These are phyloP conservation scores for Phytophthora multivora DNA, from an alignment of 352 stramenopile species.

Conservation along the genomic window DNA sequence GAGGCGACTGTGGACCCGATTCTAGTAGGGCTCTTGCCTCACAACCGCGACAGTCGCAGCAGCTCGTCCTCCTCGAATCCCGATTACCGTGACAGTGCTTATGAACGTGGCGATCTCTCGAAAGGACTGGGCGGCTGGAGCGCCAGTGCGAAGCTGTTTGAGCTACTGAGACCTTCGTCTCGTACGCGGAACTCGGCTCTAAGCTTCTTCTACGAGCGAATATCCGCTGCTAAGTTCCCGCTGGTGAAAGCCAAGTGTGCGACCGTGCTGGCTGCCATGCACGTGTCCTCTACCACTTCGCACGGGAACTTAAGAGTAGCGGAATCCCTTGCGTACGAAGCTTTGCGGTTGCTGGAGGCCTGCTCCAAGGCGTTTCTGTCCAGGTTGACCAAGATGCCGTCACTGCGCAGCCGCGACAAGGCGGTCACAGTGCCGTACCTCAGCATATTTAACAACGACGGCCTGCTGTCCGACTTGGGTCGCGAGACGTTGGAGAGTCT, in stretches of 20 bases:
- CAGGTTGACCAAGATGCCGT: conserved; percentile 26
- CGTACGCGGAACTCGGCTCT: conserved; percentile 47
- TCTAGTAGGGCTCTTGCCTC: conserved; percentile 44
- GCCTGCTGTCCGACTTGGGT: conserved; percentile 70
- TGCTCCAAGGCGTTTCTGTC: conserved; percentile 42
- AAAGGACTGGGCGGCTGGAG: conserved; percentile 61
- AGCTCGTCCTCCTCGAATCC: conserved; percentile 43
- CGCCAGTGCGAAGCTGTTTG: conserved; percentile 40
- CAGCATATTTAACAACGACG: conserved; percentile 82
- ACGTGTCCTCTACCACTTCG: conserved; percentile 45
- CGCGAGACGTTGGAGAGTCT: conserved; percentile 73
- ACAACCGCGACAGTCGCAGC: conserved; percentile 40
- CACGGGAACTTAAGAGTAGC: conserved; percentile 58
- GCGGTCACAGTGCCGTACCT: conserved; percentile 28
- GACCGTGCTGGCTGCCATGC: conserved; percentile 59
- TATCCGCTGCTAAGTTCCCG: conserved; percentile 45
- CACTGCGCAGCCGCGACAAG: conserved; percentile 23
- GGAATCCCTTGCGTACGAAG: conserved; percentile 79
- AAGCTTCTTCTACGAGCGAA: conserved; percentile 64
- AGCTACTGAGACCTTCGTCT: conserved; percentile 59
- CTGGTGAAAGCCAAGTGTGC: conserved; percentile 83
- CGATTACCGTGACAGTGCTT: conserved; percentile 37
- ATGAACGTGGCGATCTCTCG: conserved; percentile 40
- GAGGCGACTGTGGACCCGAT: conserved; percentile 59
- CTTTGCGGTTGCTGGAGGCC: conserved; percentile 68